A percentile compares a stretch with the other conserved stretches of the same genome.
phyloP scores from a whole-genome alignment of 164 flowering plant genomes.

The Nymphaea thermarum region DNA sequence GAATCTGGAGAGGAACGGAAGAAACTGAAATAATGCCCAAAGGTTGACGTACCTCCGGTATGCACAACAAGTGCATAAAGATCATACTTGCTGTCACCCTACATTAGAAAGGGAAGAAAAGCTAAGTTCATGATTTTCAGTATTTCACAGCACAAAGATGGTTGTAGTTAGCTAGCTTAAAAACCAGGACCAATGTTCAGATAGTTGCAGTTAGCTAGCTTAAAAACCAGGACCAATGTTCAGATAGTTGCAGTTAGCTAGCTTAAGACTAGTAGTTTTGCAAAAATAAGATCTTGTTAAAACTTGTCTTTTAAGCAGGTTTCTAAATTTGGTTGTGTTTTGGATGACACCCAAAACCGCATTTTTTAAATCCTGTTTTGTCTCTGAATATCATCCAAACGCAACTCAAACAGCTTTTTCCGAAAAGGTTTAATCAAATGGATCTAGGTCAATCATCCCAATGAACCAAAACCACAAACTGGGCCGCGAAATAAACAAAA shows the following conservation, averaged over 20 bases:
- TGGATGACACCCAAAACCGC: background rate
- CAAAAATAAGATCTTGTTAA: too few relatives aligned
- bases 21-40: constrained; percentile 77
- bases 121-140: background rate
- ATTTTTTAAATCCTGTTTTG: background rate
- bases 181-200: too few relatives aligned
- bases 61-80: constrained; percentile 86
- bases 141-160: background rate
- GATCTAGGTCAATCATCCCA: background rate
- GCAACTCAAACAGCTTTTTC: background rate
- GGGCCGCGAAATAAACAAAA: background rate
- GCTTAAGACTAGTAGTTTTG: too few relatives aligned
- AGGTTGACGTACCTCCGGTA: constrained; percentile 33
- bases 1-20: constrained; percentile 50
- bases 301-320: too few relatives aligned
- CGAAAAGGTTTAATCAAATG: background rate
- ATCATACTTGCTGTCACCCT: constrained; percentile 53
- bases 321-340: background rate
- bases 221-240: too few relatives aligned
- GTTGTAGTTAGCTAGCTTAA: too few relatives aligned
- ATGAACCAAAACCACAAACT: background rate
- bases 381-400: background rate
- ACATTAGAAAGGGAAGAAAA: background rate
- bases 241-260: too few relatives aligned
- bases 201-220: too few relatives aligned